Evolutionary conservation across 2,329 filamentous ascomycete genomes (phyloP).

Genomic region (Botrytis squamosa): DNA sequence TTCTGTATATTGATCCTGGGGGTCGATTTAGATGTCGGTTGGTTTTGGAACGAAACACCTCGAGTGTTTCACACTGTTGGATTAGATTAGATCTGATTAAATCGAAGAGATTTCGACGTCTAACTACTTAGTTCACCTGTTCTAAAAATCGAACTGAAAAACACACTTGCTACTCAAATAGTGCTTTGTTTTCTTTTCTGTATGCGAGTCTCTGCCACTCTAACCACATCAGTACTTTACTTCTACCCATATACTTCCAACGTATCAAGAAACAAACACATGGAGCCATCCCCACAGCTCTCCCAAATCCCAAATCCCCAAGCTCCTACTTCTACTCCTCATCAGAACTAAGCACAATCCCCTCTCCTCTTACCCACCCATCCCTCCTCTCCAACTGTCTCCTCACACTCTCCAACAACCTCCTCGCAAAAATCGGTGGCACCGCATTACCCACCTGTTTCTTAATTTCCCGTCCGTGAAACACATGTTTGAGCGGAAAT

Average conservation of each 20-base stretch:
- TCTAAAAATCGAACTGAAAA: neutral
- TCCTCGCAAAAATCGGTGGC: slow-evolving; percentile 55
- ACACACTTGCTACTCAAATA: neutral
- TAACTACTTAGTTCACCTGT: neutral
- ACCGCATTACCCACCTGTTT: slow-evolving; percentile 78
- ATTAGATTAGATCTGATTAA: neutral
- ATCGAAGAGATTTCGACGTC: neutral
- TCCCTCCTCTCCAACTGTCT: slow-evolving; percentile 25
- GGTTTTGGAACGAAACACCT: no score
- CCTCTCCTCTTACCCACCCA: neutral
- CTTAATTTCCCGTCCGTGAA: slow-evolving; percentile 48
- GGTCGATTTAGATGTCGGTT: no score
- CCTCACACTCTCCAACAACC: slow-evolving; percentile 30
- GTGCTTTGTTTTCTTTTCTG: no score
- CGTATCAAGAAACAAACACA: neutral
- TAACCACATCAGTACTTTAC: no score
- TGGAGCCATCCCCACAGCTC: neutral
- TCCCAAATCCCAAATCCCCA: neutral
- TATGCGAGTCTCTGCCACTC: neutral
- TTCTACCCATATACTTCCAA: neutral
- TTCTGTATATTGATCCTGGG: no score
- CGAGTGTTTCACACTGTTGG: no score
- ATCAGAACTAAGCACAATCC: neutral
- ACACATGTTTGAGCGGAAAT: slow-evolving; percentile 61
- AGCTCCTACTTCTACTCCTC: slow-evolving; percentile 3